phyloP scores from a whole-genome alignment of 1,284 basidiomycete genomes.

The Tilletia caries region DNA sequence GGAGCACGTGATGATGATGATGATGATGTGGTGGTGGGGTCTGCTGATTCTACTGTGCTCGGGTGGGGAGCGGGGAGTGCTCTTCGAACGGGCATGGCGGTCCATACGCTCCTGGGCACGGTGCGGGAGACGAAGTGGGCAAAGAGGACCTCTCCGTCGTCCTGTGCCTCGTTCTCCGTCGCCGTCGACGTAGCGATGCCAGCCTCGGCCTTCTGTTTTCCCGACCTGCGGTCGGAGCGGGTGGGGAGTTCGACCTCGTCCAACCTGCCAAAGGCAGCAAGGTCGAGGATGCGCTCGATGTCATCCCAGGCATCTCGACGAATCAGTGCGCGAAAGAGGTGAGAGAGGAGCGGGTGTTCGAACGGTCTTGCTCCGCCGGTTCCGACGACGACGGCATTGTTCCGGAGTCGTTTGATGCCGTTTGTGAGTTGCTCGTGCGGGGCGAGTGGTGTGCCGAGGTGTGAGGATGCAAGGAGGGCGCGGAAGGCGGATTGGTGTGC shows the following conservation, averaged over 20 bases:
- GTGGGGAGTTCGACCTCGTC: slow-evolving; percentile 3
- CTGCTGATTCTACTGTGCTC: slow-evolving; percentile 1
- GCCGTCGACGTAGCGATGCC: slow-evolving; percentile 22
- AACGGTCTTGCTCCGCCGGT: slow-evolving; percentile 33
- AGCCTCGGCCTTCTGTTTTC: not conserved
- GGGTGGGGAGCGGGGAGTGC: not conserved
- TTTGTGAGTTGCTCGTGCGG: slow-evolving; percentile 57
- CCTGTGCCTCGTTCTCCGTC: slow-evolving; percentile 26
- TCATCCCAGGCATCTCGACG: slow-evolving; percentile 66
- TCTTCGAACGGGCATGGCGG: slow-evolving; percentile 21
- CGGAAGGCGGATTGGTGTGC: slow-evolving; percentile 67
- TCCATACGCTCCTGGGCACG: slow-evolving; percentile 35
- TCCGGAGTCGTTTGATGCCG: slow-evolving; percentile 6
- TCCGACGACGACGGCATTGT: not conserved
- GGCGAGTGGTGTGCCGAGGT: slow-evolving; percentile 56
- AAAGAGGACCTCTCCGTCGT: slow-evolving; percentile 39
- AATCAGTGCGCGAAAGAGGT: slow-evolving; percentile 66
- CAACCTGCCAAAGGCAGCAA: not conserved
- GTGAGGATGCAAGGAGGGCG: slow-evolving; percentile 32
- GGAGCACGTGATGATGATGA: not conserved
- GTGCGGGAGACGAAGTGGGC: slow-evolving; percentile 35
- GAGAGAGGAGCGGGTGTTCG: slow-evolving; percentile 70
- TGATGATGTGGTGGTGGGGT: not conserved
- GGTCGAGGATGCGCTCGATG: slow-evolving; percentile 57
- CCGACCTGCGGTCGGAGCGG: slow-evolving; percentile 7